phyloP scores from a whole-genome alignment of 2,329 filamentous ascomycete species.

The Fusarium burgessii region DNA sequence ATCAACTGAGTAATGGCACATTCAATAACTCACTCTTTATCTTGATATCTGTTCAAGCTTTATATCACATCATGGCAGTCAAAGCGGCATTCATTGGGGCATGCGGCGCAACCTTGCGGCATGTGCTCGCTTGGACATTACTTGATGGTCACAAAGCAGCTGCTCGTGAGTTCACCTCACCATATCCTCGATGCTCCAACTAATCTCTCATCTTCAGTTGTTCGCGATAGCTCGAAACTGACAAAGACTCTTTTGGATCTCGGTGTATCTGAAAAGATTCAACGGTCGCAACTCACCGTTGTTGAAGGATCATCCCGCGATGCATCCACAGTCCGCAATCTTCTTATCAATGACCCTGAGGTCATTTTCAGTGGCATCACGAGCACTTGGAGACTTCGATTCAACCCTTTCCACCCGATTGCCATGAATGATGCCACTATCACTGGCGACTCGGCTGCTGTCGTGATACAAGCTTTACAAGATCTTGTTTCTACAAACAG shows the following conservation, averaged over 20 bases:
- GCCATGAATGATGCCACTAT: background rate
- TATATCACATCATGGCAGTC: background rate
- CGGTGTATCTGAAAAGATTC: background rate
- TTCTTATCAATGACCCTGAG: background rate
- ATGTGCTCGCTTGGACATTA: background rate
- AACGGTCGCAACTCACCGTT: background rate
- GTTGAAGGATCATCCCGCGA: background rate
- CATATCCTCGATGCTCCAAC: background rate
- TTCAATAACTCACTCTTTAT: background rate
- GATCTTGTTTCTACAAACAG: background rate
- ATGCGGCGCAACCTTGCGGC: background rate
- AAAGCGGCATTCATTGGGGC: background rate
- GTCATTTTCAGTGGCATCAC: background rate
- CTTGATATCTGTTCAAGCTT: no score
- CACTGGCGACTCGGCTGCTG: background rate
- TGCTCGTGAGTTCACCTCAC: background rate
- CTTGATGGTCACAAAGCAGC: background rate
- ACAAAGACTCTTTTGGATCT: background rate
- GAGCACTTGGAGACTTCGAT: background rate
- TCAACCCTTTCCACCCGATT: background rate
- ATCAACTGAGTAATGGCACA: accelerated
- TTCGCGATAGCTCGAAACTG: background rate
- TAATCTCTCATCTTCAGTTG: background rate
- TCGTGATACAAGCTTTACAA: background rate
- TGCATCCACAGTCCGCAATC: background rate